A percentile compares a stretch with the other conserved stretches of the same genome.
Evolutionary conservation across 768 basidiomycete genomes (phyloP).

Genomic region (Termitomyces sp.): DNA sequence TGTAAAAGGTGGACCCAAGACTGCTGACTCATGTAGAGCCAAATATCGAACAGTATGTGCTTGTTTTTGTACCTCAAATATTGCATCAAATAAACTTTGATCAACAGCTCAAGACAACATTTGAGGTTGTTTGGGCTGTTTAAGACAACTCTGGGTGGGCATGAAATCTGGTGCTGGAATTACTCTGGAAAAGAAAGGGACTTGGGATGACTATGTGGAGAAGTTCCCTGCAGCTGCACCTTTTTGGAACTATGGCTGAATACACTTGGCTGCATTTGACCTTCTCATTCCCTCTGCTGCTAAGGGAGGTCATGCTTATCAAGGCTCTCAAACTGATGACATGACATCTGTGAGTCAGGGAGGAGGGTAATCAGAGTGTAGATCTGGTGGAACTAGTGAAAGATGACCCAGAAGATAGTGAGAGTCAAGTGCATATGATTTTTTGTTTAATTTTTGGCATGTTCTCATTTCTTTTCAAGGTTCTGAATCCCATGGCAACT

Average conservation of each 20-base stretch:
- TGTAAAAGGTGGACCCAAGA: neutral
- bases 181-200: neutral
- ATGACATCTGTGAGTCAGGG: no score
- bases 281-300: neutral
- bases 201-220: slow-evolving; percentile 1
- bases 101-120: neutral
- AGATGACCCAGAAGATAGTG: no score
- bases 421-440: no score
- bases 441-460: no score
- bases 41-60: slow-evolving; percentile 2
- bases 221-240: neutral
- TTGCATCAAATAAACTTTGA: neutral
- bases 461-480: no score
- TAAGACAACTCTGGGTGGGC: slow-evolving; percentile 3
- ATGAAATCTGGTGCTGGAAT: neutral
- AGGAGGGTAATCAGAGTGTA: no score
- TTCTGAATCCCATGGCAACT: neutral
- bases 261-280: neutral
- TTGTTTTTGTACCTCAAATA: neutral
- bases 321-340: no score
- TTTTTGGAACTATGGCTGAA: neutral
- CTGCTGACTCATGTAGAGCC: neutral
- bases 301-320: neutral
- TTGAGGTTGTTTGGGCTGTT: neutral
- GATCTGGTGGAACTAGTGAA: no score